These are phyloP conservation scores for Heterobasidion occidentale DNA, from an alignment of 1,284 basidiomycete species.

Conservation along the genomic window DNA sequence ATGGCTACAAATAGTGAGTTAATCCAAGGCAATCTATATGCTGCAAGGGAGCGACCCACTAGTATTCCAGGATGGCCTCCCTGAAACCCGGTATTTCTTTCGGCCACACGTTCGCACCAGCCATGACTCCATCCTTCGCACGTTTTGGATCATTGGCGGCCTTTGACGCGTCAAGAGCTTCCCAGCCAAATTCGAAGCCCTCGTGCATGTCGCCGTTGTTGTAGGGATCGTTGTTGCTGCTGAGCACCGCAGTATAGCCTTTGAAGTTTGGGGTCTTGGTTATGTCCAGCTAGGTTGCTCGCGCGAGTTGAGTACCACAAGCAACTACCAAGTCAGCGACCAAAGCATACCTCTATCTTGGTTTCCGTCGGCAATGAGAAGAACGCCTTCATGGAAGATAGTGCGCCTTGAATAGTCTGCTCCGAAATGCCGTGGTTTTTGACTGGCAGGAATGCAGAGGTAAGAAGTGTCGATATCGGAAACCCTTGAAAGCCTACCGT, in stretches of 20 bases:
- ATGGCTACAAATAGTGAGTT: slow-evolving; percentile 35
- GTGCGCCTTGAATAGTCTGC: slow-evolving; percentile 36
- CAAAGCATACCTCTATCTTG: slow-evolving; percentile 52
- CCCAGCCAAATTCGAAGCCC: slow-evolving; percentile 79
- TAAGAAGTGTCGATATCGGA: background rate
- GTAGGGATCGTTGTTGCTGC: slow-evolving; percentile 57
- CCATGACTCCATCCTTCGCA: slow-evolving; percentile 37
- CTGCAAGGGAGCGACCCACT: slow-evolving; percentile 35
- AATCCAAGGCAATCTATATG: background rate
- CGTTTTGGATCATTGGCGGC: slow-evolving; percentile 5
- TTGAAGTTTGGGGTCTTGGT: slow-evolving; percentile 69
- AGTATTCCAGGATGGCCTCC: slow-evolving; percentile 49
- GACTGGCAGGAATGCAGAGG: slow-evolving; percentile 33
- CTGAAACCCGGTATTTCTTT: slow-evolving; percentile 42
- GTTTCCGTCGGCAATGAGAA: slow-evolving; percentile 51
- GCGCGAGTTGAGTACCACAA: background rate
- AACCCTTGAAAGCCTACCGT: slow-evolving; percentile 36
- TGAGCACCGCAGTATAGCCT: slow-evolving; percentile 69
- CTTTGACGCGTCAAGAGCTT: slow-evolving; percentile 25
- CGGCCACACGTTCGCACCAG: slow-evolving; percentile 62
- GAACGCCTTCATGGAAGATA: slow-evolving; percentile 53
- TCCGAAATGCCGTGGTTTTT: slow-evolving; percentile 71
- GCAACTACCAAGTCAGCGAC: background rate
- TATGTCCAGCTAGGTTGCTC: slow-evolving; percentile 49
- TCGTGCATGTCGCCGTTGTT: slow-evolving; percentile 79